These are phyloP conservation scores for Kockovaella imperatae DNA, from an alignment of 768 basidiomycete species.

Conservation along the genomic window DNA sequence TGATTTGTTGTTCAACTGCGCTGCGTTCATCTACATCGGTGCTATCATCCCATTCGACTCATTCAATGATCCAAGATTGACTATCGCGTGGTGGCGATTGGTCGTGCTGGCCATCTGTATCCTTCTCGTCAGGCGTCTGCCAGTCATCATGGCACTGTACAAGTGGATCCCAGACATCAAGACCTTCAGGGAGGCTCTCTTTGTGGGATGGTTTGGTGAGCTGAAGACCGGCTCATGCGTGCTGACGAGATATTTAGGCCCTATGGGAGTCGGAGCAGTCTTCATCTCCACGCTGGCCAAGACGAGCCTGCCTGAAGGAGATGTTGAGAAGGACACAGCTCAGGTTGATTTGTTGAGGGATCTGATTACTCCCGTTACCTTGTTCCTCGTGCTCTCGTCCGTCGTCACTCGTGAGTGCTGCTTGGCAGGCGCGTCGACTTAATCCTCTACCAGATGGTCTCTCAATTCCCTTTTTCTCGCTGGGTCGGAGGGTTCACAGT, in stretches of 20 bases:
- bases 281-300: constrained; percentile 60
- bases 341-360: constrained; percentile 62
- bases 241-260: constrained; percentile 13
- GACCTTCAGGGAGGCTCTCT: constrained; percentile 84
- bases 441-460: constrained; percentile 55
- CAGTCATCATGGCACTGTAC: constrained; percentile 74
- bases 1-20: constrained; percentile 85
- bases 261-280: constrained; percentile 94
- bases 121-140: constrained; percentile 73
- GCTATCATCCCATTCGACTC: constrained; percentile 91
- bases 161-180: constrained; percentile 94
- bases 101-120: constrained; percentile 73
- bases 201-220: constrained; percentile 91
- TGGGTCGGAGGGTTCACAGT: constrained; percentile 82
- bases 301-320: constrained; percentile 38
- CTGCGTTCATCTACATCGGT: constrained; percentile 87
- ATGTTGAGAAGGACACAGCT: constrained; percentile 49
- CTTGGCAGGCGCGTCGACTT: not conserved
- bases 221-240: constrained; percentile 54
- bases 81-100: constrained; percentile 71
- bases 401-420: constrained; percentile 52
- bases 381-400: constrained; percentile 88
- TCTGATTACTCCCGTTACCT: constrained; percentile 83
- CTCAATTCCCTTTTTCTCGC: constrained; percentile 89
- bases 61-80: constrained; percentile 58